A percentile compares a stretch with the other conserved stretches of the same genome.
These are phyloP conservation scores for Sindora glabra DNA, from an alignment of 306 rosid species.

Conservation along the genomic window DNA sequence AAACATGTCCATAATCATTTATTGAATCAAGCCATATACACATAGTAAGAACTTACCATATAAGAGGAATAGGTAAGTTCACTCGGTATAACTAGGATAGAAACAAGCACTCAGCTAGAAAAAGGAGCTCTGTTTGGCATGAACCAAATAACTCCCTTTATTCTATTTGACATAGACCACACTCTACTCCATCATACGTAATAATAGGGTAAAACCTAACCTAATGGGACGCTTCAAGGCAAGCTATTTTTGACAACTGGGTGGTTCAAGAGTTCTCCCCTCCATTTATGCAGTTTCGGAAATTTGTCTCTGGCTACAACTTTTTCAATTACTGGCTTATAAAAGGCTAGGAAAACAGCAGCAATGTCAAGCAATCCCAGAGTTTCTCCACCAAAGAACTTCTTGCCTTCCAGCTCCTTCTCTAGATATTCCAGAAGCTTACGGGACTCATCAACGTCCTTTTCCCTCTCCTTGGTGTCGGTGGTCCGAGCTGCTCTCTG, in stretches of 20 bases:
- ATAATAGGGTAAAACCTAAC: too few species aligned
- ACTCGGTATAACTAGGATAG: too few species aligned
- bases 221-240: too few species aligned
- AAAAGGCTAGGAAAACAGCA: constrained; percentile 28
- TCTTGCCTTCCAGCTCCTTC: constrained; percentile 39
- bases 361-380: constrained; percentile 47
- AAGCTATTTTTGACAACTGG: constrained; percentile 17
- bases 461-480: constrained; percentile 20
- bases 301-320: constrained; percentile 20
- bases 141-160: too few species aligned
- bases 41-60: too few species aligned
- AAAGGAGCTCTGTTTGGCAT: too few species aligned
- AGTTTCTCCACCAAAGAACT: constrained; percentile 51
- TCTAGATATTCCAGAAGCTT: constrained; percentile 33
- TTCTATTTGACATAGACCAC: too few species aligned
- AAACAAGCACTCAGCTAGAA: too few species aligned
- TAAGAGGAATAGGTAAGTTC: too few species aligned
- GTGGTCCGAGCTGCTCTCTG: not conserved
- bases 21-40: too few species aligned
- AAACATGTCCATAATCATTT: too few species aligned
- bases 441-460: constrained; percentile 19
- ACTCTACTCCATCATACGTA: too few species aligned
- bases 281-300: constrained; percentile 40
- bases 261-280: constrained; percentile 19
- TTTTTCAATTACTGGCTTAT: constrained; percentile 34